A percentile compares a stretch with the other conserved stretches of the same genome.
These are phyloP conservation scores for Yamadazyma nakazawae DNA, from an alignment of 805 yeast genomes.

Conservation along the genomic window DNA sequence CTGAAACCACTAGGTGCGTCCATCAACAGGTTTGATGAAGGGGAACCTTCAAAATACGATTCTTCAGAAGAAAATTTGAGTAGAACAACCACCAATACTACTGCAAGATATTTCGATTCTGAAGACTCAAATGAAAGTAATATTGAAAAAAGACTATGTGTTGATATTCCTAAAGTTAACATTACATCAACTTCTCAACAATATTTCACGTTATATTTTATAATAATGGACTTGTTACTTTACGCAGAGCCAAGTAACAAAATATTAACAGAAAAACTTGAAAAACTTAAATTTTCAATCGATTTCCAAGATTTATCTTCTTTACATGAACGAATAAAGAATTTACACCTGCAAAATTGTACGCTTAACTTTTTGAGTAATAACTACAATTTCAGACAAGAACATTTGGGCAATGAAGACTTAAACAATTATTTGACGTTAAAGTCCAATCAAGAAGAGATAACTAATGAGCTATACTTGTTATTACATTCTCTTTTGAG, in stretches of 20 bases:
- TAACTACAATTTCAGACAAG: constrained; percentile 49
- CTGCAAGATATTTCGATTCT: constrained; percentile 1
- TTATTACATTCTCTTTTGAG: constrained; percentile 35
- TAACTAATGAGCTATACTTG: constrained; percentile 32
- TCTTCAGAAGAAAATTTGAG: neutral
- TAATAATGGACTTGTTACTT: constrained; percentile 60
- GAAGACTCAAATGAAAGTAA: neutral
- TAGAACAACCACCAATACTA: neutral
- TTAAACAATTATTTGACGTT: constrained; percentile 42
- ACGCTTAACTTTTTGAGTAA: constrained; percentile 40
- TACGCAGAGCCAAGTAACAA: constrained; percentile 72
- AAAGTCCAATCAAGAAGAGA: constrained; percentile 29
- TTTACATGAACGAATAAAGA: constrained; percentile 45
- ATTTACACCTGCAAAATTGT: constrained; percentile 47
- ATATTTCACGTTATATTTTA: constrained; percentile 61
- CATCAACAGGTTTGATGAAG: constrained; percentile 1
- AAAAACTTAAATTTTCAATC: constrained; percentile 64
- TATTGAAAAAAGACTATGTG: constrained; percentile 40
- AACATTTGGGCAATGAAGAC: constrained; percentile 47
- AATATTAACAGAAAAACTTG: constrained; percentile 54
- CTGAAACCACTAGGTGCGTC: constrained; percentile 26
- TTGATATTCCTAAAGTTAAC: constrained; percentile 68
- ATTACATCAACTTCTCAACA: constrained; percentile 72
- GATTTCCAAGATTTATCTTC: constrained; percentile 61
- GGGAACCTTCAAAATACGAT: neutral